Conservation (phyloP, 768 basidiomycete species). For the Cystofilobasidium bisporidii region DNA sequence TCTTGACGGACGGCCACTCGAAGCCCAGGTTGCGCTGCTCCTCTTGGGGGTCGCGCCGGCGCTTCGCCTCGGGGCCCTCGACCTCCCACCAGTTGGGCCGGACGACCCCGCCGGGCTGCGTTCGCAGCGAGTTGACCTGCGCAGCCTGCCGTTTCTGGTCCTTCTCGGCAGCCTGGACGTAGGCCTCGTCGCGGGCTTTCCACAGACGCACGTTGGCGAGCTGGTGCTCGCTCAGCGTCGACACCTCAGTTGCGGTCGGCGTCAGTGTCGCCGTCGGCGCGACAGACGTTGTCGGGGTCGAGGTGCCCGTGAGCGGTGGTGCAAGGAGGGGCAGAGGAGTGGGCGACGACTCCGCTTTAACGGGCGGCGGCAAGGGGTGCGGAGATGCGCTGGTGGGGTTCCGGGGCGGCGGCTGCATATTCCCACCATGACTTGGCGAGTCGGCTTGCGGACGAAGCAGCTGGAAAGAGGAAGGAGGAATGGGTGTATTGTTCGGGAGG, state of each 20-base stretch:
- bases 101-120: conserved; percentile 43
- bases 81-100: conserved; percentile 58
- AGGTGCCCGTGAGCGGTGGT: background rate
- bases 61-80: conserved; percentile 44
- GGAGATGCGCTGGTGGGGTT: too few relatives aligned
- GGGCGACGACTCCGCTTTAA: too few relatives aligned
- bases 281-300: too few relatives aligned
- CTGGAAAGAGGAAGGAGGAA: background rate
- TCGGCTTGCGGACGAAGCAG: background rate
- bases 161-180: conserved; percentile 30
- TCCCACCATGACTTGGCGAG: background rate
- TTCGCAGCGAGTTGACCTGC: conserved; percentile 40
- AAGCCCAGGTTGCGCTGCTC: conserved; percentile 47
- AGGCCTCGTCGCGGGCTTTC: conserved; percentile 55
- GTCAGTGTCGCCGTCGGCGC: background rate
- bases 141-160: conserved; percentile 28
- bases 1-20: conserved; percentile 46
- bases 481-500: background rate
- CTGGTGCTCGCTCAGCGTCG: conserved; percentile 48
- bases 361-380: too few relatives aligned
- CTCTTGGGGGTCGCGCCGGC: conserved; percentile 41
- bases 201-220: conserved; percentile 51
- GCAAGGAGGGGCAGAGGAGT: background rate
- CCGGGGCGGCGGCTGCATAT: background rate
- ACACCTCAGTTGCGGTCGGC: conserved; percentile 34